Base-by-base conservation (phyloP, 345 rosid genomes). In the Melastoma malabathricum region DNA sequence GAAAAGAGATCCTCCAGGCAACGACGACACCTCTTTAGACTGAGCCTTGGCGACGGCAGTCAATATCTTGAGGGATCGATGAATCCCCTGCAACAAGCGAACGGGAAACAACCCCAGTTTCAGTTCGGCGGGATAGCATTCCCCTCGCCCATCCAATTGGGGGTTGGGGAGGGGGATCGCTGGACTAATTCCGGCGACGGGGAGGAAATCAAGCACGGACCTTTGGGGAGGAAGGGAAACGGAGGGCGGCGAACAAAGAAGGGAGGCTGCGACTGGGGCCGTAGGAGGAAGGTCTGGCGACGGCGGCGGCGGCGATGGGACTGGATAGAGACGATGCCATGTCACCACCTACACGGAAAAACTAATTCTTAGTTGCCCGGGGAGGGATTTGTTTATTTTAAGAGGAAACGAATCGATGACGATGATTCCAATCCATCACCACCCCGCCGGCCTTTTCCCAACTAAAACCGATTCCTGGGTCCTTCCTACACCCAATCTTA, bases 21-120 rank as follows among this genome's bases (percentile, higher is more conserved):
- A 22, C 25, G 25, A 54, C 19, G 68, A 73, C 67, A 83, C 89
- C 83, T 87, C 81, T 54, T 79, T 74, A 56, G 76, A 50, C 64
- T 81, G 87, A 44, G 78, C 76, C 68, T 70, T 87, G 64, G 79
- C 78, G 46, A 75, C 73, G 55, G 65, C 48, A 53, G 65, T 51
- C 29, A 62, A 59, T 48, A 57, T 47, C 54, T 67, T 72, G 38
- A 52, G 69, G 71, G 64, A 62, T 60, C 57, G 75, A 68, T 52
- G 75, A 58, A 64, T 50, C 53, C 68, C 73, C 77, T 76, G 54
- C 43, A 56, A 18, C 9, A 50, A 27, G 13, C 34, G 54, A 61
- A 56, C 54, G 25, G 25, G 25, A 22, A 22, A 22, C 25, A 22
- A 47, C 10, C 38, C 46, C 48, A 43, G 27, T 53, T 53, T 41